Conservation (phyloP, 768 basidiomycete species). For the Tephrocybe sp. region DNA sequence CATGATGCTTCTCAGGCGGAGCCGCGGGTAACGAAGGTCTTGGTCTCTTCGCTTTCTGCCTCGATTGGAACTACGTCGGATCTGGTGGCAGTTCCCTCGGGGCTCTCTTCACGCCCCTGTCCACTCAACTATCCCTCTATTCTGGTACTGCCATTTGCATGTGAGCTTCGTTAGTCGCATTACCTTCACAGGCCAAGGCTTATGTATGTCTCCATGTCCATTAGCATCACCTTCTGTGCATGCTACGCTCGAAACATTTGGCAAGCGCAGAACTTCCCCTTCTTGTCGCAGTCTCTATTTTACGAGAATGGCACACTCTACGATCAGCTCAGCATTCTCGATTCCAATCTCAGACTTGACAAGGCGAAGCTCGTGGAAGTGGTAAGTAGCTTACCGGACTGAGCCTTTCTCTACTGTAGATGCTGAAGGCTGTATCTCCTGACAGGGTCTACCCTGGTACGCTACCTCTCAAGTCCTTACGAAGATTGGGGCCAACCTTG, state of each 20-base stretch:
- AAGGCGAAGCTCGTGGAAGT: conserved; percentile 37
- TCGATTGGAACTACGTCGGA: conserved; percentile 63
- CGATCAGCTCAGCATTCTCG: too few species aligned
- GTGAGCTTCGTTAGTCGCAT: conserved; percentile 24
- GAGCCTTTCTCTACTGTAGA: neutral
- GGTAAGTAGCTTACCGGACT: neutral
- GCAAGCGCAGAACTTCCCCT: conserved; percentile 59
- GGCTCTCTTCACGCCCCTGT: conserved; percentile 49
- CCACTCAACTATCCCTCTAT: conserved; percentile 49
- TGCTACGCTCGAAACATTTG: conserved; percentile 49
- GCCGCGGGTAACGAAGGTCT: conserved; percentile 63
- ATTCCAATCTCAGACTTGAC: conserved; percentile 37
- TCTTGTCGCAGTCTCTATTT: conserved; percentile 50
- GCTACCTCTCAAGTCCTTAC: conserved; percentile 41
- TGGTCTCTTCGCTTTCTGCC: conserved; percentile 52
- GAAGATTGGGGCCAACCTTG: conserved; percentile 34
- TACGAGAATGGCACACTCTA: conserved; percentile 36
- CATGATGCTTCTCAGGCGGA: conserved; percentile 31
- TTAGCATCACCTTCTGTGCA: conserved; percentile 41
- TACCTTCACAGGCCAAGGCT: neutral
- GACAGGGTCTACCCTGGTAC: conserved; percentile 42
- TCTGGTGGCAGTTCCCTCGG: conserved; percentile 43
- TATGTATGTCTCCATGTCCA: neutral
- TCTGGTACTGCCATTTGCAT: conserved; percentile 50
- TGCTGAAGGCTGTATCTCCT: neutral